phyloP scores from a whole-genome alignment of 2,329 filamentous ascomycete species.

The Hymenoscyphus fructigenus region DNA sequence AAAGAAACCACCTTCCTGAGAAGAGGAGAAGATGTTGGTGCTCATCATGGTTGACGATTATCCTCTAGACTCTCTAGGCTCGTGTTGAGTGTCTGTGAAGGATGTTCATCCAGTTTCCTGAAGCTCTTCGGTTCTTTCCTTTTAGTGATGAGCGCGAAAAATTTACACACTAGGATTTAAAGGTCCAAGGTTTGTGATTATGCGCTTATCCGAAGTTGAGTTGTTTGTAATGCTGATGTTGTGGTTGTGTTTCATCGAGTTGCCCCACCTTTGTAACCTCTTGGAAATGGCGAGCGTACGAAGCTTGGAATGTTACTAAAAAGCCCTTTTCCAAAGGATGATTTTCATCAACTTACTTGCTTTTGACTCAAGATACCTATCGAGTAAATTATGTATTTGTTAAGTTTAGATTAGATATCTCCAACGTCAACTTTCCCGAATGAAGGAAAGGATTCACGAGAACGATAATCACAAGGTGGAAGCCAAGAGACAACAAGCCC shows the following conservation, averaged over 20 bases:
- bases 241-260: neutral
- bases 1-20: neutral
- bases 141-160: neutral
- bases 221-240: neutral
- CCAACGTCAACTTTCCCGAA: neutral
- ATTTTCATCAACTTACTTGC: neutral
- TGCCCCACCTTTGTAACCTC: neutral
- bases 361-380: no score
- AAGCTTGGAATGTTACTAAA: neutral
- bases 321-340: neutral
- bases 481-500: neutral
- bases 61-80: neutral
- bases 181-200: neutral
- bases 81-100: neutral
- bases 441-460: neutral
- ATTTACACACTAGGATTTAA: neutral
- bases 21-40: neutral
- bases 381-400: no score
- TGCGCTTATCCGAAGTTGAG: neutral
- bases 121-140: neutral
- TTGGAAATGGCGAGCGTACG: neutral
- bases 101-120: neutral
- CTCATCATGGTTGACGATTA: neutral
- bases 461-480: neutral
- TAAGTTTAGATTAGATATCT: no score